Evolutionary conservation across 139 green algal genomes (phyloP).

Genomic region (Yamagishiella unicocca): DNA sequence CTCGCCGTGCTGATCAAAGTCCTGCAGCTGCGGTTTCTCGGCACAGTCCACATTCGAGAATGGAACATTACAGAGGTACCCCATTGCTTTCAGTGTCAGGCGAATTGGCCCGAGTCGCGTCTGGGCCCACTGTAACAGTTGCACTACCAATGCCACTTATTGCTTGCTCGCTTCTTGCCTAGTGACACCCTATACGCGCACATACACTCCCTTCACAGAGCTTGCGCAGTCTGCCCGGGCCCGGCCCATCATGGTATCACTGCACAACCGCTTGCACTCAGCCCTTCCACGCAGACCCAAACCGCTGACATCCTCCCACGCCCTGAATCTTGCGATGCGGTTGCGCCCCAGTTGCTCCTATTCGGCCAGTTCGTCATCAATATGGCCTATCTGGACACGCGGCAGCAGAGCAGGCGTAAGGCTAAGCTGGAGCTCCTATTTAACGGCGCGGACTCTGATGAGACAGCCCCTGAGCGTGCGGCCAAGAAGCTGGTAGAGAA

Average conservation of each 20-base stretch:
- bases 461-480: slow-evolving; percentile 3
- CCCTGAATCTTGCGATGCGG: background rate
- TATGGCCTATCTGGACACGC: slow-evolving; percentile 9
- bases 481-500: slow-evolving; percentile 1
- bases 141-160: too few species aligned
- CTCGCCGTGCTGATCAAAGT: slow-evolving; percentile 32
- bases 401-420: background rate
- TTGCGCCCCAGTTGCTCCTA: slow-evolving; percentile 27
- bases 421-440: slow-evolving; percentile 39
- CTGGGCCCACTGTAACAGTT: too few species aligned
- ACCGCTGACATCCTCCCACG: too few species aligned
- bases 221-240: too few species aligned
- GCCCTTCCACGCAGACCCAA: too few species aligned
- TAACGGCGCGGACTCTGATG: slow-evolving; percentile 10
- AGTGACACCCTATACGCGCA: too few species aligned
- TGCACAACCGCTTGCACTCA: too few species aligned
- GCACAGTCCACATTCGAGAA: background rate
- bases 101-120: too few species aligned
- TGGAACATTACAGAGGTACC: slow-evolving; percentile 20
- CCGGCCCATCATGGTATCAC: too few species aligned
- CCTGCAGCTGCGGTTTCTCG: slow-evolving; percentile 42
- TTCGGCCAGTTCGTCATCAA: slow-evolving; percentile 35
- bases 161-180: too few species aligned
- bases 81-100: too few species aligned
- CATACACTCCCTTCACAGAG: too few species aligned